Base-by-base conservation (phyloP, 202 grass and related monocot genomes). In the Alloteropsis angusta region DNA sequence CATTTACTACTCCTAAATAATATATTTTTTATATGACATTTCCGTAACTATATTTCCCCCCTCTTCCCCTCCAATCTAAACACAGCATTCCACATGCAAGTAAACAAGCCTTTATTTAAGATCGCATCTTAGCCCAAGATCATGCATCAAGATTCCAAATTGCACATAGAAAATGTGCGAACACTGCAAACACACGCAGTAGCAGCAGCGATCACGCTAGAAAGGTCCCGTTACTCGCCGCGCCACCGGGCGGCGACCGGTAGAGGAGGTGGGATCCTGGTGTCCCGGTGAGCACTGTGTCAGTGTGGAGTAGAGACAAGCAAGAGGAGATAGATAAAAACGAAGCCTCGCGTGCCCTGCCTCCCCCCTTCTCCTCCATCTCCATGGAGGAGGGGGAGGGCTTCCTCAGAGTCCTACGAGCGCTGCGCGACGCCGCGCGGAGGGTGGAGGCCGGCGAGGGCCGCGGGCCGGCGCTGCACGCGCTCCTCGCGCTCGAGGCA, bases 401-500 rank as follows among this genome's bases (percentile, higher is more conserved):
- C 22, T 75, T 93, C 73, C 66, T 93, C 49, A 68, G 45, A 59
- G 94, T 88, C 3, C 84, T 97, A 1, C 65, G 82, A 65, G 96
- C 92, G 0, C 87, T 98, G 18, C 85, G 79, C 39, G 84, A 88
- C 73, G 90, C 96, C 46, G 85, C 96, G 0, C 54, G 84, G 26
- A 75, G 55, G 21, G 79, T 98, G 1, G 71, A 92, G 55, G 42
- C 78, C 9, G 83, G 65, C 9, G 21, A 30, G 4, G 36, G 7
- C 3, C 44, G 65, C 3, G 71, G 77, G 0, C 71, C 81, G 7
- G 87, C 95, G 14, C 52, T 95, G 66, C 83, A 71, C n/a, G 89
- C 89, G 43, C 92, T 98, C 4, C 85, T 98, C 41, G 85, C 85
- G 48, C 95, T 98, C 36, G 75, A 87, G 26, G 81, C 78, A 9